A percentile compares a stretch with the other conserved stretches of the same genome.
phyloP scores from a whole-genome alignment of 2,329 filamentous ascomycete genomes.

The Trichoderma sp. region DNA sequence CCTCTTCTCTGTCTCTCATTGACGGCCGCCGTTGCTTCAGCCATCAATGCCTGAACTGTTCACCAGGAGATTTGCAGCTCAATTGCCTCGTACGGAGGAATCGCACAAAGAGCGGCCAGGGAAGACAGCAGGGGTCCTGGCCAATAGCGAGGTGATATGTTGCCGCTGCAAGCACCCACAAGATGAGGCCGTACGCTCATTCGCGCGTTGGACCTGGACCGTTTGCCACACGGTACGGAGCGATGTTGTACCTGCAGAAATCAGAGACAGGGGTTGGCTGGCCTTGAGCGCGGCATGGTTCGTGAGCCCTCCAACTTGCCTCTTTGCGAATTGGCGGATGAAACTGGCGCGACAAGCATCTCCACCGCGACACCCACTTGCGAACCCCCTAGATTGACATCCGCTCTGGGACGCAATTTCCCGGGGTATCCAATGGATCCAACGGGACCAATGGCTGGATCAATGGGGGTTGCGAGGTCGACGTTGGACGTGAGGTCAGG shows the following conservation, averaged over 20 bases:
- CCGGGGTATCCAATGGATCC: constrained; percentile 29
- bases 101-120: constrained; percentile 18
- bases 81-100: constrained; percentile 8
- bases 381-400: constrained; percentile 30
- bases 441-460: too few species aligned
- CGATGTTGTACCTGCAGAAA: constrained; percentile 26
- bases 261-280: constrained; percentile 10
- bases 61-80: neutral
- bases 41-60: neutral
- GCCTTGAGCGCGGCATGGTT: constrained; percentile 19
- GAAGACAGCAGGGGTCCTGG: neutral
- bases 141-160: constrained; percentile 21
- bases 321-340: constrained; percentile 20
- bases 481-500: constrained; percentile 25
- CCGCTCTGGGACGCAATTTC: constrained; percentile 30
- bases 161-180: constrained; percentile 16
- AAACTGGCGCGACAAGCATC: constrained; percentile 27
- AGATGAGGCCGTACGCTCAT: constrained; percentile 6
- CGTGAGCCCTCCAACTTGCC: constrained; percentile 11
- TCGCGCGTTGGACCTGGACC: constrained; percentile 3
- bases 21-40: neutral
- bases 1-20: neutral
- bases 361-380: constrained; percentile 24
- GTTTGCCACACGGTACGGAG: constrained; percentile 26
- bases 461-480: neutral